phyloP scores from a whole-genome alignment of 495 filamentous ascomycete genomes.

The Articulospora tetracladia region DNA sequence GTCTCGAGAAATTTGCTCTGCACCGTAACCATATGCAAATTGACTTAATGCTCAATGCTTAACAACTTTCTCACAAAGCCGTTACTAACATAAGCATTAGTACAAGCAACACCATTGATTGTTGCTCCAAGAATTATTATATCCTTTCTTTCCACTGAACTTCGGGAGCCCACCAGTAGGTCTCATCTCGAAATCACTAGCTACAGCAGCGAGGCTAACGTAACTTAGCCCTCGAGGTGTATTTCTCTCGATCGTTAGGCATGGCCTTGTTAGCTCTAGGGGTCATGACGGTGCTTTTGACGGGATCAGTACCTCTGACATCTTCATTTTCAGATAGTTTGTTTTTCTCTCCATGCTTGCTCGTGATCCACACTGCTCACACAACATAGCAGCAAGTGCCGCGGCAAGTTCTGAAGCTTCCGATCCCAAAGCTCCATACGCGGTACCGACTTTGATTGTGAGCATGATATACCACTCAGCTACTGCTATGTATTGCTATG shows the following conservation, averaged over 20 bases:
- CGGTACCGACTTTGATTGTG: constrained; percentile 61
- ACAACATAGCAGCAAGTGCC: constrained; percentile 22
- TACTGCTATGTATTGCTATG: constrained; percentile 65
- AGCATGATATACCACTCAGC: constrained; percentile 61
- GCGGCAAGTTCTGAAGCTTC: constrained; percentile 39
- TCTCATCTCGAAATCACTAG: constrained; percentile 15
- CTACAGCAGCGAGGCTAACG: neutral
- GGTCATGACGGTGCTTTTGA: constrained; percentile 61
- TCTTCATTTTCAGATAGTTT: constrained; percentile 30
- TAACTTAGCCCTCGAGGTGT: constrained; percentile 58
- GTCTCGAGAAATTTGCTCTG: too few species aligned
- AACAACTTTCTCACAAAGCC: too few species aligned
- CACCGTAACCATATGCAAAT: too few species aligned
- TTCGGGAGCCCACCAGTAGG: constrained; percentile 51
- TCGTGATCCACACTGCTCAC: neutral
- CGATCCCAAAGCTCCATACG: constrained; percentile 62
- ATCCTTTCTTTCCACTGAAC: constrained; percentile 55
- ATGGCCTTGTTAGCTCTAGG: constrained; percentile 64
- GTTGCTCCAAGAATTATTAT: constrained; percentile 62
- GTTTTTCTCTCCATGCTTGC: neutral
- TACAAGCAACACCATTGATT: constrained; percentile 65
- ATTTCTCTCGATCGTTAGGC: constrained; percentile 68
- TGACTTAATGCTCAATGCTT: too few species aligned
- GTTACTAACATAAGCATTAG: too few species aligned
- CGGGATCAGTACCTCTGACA: constrained; percentile 71